Base-by-base conservation (phyloP, 73 alveolate species). In the Effrenium voratum region DNA sequence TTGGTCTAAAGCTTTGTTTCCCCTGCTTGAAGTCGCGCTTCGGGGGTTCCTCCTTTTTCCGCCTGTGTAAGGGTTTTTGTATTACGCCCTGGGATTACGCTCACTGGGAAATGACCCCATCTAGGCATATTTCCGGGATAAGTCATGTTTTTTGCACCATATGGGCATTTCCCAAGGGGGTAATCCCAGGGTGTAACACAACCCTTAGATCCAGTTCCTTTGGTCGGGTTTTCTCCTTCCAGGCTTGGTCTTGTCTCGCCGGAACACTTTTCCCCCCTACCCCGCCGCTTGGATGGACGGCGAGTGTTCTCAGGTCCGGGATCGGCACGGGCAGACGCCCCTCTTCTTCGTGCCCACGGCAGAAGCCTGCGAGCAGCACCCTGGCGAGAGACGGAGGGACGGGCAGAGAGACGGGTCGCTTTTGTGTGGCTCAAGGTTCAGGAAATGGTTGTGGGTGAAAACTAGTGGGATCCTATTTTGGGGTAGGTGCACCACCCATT, bases 261-360 rank as follows among this genome's bases (percentile, higher is more conserved):
- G n/a, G n/a, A n/a, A n/a, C n/a, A n/a, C n/a, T n/a, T n/a, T n/a
- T n/a, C n/a, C n/a, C n/a, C n/a, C n/a, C n/a, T n/a, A n/a, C n/a
- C n/a, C n/a, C n/a, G n/a, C n/a, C n/a, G n/a, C n/a, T n/a, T n/a
- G n/a, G n/a, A n/a, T n/a, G n/a, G n/a, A n/a, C 63, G 63, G 63
- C 26, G 63, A 19, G 19, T 19, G 63, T 52, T 34, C 32, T 34
- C n/a, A 90, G 97, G 75, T 90, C 30, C 57, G 75, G 86, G 97
- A 90, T 41, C 97, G 97, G 46, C 97, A 90, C n/a, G 97, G 97
- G 44, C 75, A 79, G 34, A 68, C 87, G 34, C 97, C 97, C 16
- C n/a, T 90, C 24, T 90, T 90, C 57, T 90, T 90, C 41, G 97
- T 75, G n/a, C 97, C 97, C 19, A 66, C 97, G 45, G 76, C 97